These are phyloP conservation scores for Globisporangium spiculum DNA, from an alignment of 352 stramenopile species.

Conservation along the genomic window DNA sequence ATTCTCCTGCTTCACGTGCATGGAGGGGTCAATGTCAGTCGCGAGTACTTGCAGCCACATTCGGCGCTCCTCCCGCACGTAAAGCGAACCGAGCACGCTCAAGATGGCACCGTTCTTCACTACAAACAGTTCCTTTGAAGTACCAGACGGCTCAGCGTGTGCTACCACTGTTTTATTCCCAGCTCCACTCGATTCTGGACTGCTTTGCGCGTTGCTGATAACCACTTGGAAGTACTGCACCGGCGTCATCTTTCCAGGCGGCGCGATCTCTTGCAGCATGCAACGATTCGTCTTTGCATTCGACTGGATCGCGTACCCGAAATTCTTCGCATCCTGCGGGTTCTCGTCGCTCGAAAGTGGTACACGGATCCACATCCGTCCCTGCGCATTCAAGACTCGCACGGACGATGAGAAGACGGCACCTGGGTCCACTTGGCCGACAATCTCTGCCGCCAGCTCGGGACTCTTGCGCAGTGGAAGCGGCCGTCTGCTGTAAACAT, in stretches of 20 bases:
- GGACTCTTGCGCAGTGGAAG: conserved; percentile 50
- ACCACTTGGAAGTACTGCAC: conserved; percentile 49
- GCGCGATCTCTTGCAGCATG: conserved; percentile 69
- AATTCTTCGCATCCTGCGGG: conserved; percentile 40
- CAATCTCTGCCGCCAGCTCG: conserved; percentile 45
- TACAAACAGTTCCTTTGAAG: conserved; percentile 48
- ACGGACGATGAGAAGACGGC: conserved; percentile 47
- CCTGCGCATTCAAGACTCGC: conserved; percentile 50
- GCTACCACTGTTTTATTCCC: conserved; percentile 22
- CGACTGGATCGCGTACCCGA: conserved; percentile 72
- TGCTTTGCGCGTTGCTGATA: conserved; percentile 4
- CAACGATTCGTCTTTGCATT: conserved; percentile 76
- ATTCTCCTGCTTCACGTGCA: conserved; percentile 35
- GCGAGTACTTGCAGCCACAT: conserved; percentile 71
- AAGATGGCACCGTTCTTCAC: conserved; percentile 52
- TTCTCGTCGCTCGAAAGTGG: conserved; percentile 32
- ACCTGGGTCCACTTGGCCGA: conserved; percentile 53
- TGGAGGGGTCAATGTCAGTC: conserved; percentile 42
- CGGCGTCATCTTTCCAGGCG: conserved; percentile 53
- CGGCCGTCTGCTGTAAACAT: conserved; percentile 53
- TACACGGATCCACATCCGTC: conserved; percentile 69
- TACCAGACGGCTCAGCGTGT: conserved; percentile 30
- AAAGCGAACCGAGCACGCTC: conserved; percentile 49
- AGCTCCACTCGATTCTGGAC: conserved; percentile 14
- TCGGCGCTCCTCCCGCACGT: conserved; percentile 38